These are phyloP conservation scores for Megacollybia platyphylla DNA, from an alignment of 1,284 basidiomycete species.

Conservation along the genomic window DNA sequence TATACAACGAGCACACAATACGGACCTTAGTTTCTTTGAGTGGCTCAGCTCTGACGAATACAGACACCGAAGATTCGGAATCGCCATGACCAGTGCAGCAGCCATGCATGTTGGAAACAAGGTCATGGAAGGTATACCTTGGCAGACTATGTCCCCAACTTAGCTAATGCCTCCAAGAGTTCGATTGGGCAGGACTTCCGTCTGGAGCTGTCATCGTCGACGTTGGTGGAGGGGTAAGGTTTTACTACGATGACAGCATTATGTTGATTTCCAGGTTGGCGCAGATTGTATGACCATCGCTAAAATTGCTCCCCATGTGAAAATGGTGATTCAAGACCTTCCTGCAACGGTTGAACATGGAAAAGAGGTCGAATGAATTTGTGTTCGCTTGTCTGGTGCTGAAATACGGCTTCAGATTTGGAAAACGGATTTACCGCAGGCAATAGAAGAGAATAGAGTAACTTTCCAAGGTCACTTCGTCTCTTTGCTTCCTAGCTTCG, in stretches of 20 bases:
- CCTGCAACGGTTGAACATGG: not conserved
- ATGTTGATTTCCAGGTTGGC: slow-evolving; percentile 6
- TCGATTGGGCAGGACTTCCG: slow-evolving; percentile 8
- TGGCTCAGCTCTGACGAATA: slow-evolving; percentile 16
- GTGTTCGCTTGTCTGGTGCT: not conserved
- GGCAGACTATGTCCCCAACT: not conserved
- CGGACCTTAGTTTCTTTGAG: slow-evolving; percentile 14
- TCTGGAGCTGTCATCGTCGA: slow-evolving; percentile 9
- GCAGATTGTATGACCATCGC: not conserved
- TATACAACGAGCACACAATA: slow-evolving; percentile 15
- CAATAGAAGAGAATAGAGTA: not conserved
- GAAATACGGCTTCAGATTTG: not conserved
- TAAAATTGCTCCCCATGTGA: slow-evolving; percentile 9
- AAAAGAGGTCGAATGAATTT: not conserved
- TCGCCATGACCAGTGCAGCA: slow-evolving; percentile 19
- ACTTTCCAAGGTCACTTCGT: not conserved
- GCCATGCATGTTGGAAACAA: slow-evolving; percentile 6
- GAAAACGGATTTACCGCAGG: not conserved
- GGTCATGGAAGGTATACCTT: not conserved
- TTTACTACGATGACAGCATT: slow-evolving; percentile 7
- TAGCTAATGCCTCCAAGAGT: slow-evolving; percentile 2
- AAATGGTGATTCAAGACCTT: not conserved
- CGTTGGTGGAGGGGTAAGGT: slow-evolving; percentile 10
- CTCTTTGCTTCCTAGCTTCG: slow-evolving; percentile 5
- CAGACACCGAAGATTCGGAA: slow-evolving; percentile 16